phyloP scores from a whole-genome alignment of 495 filamentous ascomycete genomes.

The Podospora didyma region DNA sequence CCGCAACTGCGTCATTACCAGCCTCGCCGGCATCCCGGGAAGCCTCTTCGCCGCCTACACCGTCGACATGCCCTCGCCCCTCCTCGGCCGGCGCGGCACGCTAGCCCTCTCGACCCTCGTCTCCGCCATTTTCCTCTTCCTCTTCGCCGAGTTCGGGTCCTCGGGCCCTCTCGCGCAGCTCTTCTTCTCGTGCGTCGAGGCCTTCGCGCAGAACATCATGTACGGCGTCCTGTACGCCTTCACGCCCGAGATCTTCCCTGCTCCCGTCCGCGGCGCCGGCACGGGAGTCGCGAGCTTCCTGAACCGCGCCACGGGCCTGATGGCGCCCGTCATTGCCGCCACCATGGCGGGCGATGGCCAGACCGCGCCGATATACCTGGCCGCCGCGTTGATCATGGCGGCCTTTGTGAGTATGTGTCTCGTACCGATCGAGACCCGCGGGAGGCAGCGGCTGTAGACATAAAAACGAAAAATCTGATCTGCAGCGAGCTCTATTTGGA shows the following conservation, averaged over 20 bases:
- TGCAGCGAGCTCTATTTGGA: too few relatives aligned
- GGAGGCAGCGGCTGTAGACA: constrained; percentile 64
- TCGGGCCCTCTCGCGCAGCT: constrained; percentile 56
- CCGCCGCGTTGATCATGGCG: constrained; percentile 63
- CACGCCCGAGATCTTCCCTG: constrained; percentile 79
- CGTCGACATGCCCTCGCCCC: constrained; percentile 60
- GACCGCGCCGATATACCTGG: constrained; percentile 68
- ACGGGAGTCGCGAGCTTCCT: constrained; percentile 71
- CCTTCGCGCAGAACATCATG: constrained; percentile 74
- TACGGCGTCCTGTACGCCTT: constrained; percentile 86
- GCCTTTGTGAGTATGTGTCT: constrained; percentile 59
- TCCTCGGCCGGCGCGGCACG: constrained; percentile 70
- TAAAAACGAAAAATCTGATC: too few relatives aligned
- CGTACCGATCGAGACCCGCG: constrained; percentile 72
- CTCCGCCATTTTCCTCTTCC: constrained; percentile 71
- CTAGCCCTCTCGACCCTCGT: constrained; percentile 61
- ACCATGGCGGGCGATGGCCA: constrained; percentile 63
- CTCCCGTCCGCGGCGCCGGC: constrained; percentile 72
- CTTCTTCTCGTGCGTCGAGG: constrained; percentile 72
- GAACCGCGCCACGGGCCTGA: constrained; percentile 68
- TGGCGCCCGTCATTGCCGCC: constrained; percentile 75
- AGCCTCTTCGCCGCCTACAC: constrained; percentile 66
- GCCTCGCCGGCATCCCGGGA: constrained; percentile 67
- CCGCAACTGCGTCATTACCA: constrained; percentile 74
- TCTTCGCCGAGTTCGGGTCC: constrained; percentile 52